Percentiles rank a stretch among this genome's conserved stretches.
phyloP scores from a whole-genome alignment of 305 asterid species.

The Fraxinus dipetala region DNA sequence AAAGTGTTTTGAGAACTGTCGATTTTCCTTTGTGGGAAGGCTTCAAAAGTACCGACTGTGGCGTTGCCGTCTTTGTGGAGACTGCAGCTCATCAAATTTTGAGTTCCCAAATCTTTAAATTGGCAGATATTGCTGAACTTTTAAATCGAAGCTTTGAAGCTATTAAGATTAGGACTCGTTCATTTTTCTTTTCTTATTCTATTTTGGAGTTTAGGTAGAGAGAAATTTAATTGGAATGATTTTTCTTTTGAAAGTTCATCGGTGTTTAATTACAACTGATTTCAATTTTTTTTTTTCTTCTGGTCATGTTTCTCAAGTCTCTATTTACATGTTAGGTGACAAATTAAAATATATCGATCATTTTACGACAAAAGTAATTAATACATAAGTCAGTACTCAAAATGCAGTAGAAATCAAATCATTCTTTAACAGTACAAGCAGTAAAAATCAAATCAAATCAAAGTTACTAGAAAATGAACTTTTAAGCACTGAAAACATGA shows the following conservation, averaged over 20 bases:
- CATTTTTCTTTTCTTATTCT: neutral
- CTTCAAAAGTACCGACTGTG: constrained; percentile 62
- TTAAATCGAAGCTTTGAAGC: neutral
- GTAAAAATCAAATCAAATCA: too few relatives aligned
- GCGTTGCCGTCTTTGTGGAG: constrained; percentile 55
- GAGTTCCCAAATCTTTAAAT: constrained; percentile 66
- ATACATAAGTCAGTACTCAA: neutral
- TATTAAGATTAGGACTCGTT: neutral
- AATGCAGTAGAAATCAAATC: neutral
- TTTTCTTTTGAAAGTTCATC: neutral
- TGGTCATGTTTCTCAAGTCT: neutral
- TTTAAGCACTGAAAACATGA: neutral
- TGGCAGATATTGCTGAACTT: constrained; percentile 42
- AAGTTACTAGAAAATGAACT: neutral
- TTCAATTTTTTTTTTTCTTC: neutral
- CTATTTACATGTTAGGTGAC: neutral
- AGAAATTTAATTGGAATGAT: neutral
- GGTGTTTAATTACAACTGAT: neutral
- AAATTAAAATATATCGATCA: neutral
- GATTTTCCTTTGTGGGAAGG: constrained; percentile 30
- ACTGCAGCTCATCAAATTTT: constrained; percentile 53
- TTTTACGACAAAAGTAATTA: neutral
- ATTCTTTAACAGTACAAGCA: neutral
- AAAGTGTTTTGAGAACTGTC: constrained; percentile 28
- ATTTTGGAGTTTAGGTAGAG: neutral